Evolutionary conservation across 805 yeast genomes (phyloP), one percentile per base, ranked within the genome.

Genomic region (Wickerhamomyces bovis): DNA sequence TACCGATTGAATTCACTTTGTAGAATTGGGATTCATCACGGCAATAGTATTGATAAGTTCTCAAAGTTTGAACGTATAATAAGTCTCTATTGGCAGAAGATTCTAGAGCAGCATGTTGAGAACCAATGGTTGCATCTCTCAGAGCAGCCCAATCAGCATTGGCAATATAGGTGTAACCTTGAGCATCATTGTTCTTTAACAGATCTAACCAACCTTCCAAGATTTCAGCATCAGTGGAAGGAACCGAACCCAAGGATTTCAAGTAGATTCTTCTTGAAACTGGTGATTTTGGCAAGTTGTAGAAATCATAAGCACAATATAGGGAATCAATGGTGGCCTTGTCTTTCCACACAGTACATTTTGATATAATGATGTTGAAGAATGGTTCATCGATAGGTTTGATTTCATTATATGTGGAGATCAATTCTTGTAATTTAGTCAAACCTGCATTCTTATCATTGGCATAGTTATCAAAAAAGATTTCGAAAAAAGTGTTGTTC

Each of bases 81-180:
- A 36, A 36, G n/a, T 36, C 39, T 20, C 39, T 36, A 13, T 36
- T 36, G 8, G 22, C 16, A 3, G 39, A 36, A 19, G 39, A 20
- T n/a, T 36, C 39, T 19, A 19, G 9, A 36, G 39, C 23, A n/a
- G 47, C 46, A 28, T 43, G 51, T 18, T 40, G 39, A 1, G 59
- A 48, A 8, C 53, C 57, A 38, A 57, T 47, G 4, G 94, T 85
- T 19, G 92, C 87, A 62, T 83, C 89, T 68, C 90, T 78, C 48
- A 86, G 64, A 3, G 92, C 85, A 36, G 87, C 83, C 92, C 92
- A 85, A 66, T 85, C 92, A 11, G 94, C 92, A 61, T 80, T 81
- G 7, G 92, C 89, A 54, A 85, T 81, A 60, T 81, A 83, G 36
- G 64, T 67, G 65, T 76, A 78, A 11, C 80, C 80, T 43, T 71